Conservation (phyloP, 768 basidiomycete genomes). For the Tricholoma flavovirens region DNA sequence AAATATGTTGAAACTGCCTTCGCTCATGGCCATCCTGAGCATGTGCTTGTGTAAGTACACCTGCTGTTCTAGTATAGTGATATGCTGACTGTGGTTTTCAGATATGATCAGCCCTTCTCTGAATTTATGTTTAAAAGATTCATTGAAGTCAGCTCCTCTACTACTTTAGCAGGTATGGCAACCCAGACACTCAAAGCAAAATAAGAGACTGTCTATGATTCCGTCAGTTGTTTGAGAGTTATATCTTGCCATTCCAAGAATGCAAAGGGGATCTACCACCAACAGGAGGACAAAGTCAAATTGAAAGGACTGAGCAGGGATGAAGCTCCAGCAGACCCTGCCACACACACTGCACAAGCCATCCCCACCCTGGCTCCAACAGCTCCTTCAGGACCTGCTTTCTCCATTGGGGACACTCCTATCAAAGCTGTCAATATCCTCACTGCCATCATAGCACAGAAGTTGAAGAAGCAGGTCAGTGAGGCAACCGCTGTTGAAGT, state of each 20-base stretch:
- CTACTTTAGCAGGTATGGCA: slow-evolving; percentile 95
- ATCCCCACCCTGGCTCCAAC: too few species aligned
- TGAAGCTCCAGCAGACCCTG: slow-evolving; percentile 46
- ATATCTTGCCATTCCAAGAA: slow-evolving; percentile 96
- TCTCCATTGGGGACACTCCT: slow-evolving; percentile 83
- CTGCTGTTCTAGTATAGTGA: too few species aligned
- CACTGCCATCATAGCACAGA: slow-evolving; percentile 87
- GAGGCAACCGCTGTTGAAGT: too few species aligned
- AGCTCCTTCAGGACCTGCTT: slow-evolving; percentile 43
- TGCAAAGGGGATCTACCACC: slow-evolving; percentile 94
- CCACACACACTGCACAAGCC: too few species aligned
- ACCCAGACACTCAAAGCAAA: slow-evolving; percentile 86
- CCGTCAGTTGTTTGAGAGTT: slow-evolving; percentile 68
- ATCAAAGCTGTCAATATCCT: slow-evolving; percentile 89
- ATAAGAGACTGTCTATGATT: slow-evolving; percentile 71
- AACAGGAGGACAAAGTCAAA: slow-evolving; percentile 98
- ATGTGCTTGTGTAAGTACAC: too few species aligned
- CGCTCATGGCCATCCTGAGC: too few species aligned
- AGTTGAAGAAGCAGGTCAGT: slow-evolving; percentile 99
- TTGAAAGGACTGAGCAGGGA: too few species aligned
- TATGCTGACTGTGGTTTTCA: too few species aligned
- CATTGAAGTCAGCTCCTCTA: slow-evolving; percentile 94
- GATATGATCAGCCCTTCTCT: slow-evolving; percentile 90
- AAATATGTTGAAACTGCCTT: too few species aligned
- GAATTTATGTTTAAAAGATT: slow-evolving; percentile 86